Base-by-base conservation (phyloP, 352 stramenopile species). In the Phytophthora foliorum region DNA sequence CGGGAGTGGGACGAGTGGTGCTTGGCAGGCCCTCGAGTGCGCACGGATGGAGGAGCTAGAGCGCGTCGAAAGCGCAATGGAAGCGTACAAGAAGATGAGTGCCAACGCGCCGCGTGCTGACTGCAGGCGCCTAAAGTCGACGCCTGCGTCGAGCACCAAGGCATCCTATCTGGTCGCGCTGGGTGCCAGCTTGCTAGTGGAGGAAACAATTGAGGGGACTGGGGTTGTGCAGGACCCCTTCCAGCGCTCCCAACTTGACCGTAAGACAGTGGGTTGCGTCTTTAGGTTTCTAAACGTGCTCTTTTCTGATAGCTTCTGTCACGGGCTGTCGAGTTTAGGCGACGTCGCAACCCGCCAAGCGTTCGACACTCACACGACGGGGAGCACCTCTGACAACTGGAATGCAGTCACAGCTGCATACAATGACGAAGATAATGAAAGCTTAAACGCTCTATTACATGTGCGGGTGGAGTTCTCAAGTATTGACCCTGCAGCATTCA, bases 21-120 rank as follows among this genome's bases (percentile, higher is more conserved):
- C 11, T 41, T 54, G 25, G 46, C 44, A 51, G n/a, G n/a, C n/a
- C n/a, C 44, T 32, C 22, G 22, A 51, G 21, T 4, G 16, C 11
- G 31, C 31, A 25, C 44, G 4, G 49, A 56, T 42, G 49, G 49
- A 56, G 49, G 49, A 42, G 29, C 17, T 56, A 16, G 49, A 56
- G 29, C 29, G 17, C 31, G 31, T 44, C 17, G 27, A 38, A 44
- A n/a, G 49, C 31, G 31, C 49, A 0, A 56, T 56, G 49, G 17
- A 41, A 10, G 9, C 27, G 13, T 56, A 36, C 25, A 56, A 29
- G 49, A 24, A 24, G 14, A 44, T 11, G 31, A 31, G 29, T 2
- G 31, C 25, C 8, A 56, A 56, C 17, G 49, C 49, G 16, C 49
- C 44, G 4, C 31, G 49, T 3, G 6, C 27, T 10, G 49, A 56